Evolutionary conservation across 164 flowering plant species (phyloP).

Genomic region (Protea cynaroides): DNA sequence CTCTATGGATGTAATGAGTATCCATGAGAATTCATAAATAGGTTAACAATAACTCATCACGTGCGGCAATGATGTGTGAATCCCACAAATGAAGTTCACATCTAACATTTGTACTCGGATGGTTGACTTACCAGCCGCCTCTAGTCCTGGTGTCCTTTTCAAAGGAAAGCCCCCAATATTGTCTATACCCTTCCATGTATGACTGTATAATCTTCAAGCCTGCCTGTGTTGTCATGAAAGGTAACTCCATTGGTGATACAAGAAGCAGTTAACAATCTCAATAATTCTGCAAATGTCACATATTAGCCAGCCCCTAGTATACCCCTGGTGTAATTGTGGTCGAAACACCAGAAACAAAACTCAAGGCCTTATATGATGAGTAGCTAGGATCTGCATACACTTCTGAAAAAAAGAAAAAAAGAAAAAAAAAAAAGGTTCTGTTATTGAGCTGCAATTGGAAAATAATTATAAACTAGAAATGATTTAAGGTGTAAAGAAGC

Average conservation of each 20-base stretch:
- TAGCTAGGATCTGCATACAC: slow-evolving; percentile 90
- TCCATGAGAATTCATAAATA: too few species aligned
- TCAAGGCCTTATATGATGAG: slow-evolving; percentile 69
- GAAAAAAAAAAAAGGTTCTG: neutral
- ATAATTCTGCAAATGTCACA: neutral
- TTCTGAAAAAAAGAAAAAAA: slow-evolving; percentile 44
- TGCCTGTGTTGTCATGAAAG: slow-evolving; percentile 38
- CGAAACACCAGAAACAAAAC: slow-evolving; percentile 71
- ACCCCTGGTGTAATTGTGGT: slow-evolving; percentile 88
- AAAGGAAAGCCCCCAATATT: slow-evolving; percentile 90
- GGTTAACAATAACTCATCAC: too few species aligned
- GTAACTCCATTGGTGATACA: slow-evolving; percentile 1
- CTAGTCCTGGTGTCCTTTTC: slow-evolving; percentile 60
- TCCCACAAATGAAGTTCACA: too few species aligned
- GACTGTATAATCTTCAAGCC: slow-evolving; percentile 80
- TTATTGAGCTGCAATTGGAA: neutral
- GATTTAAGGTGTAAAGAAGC: neutral
- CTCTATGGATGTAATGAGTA: too few species aligned
- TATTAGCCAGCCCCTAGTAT: slow-evolving; percentile 5
- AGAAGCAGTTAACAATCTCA: neutral
- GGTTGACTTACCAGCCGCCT: slow-evolving; percentile 83
- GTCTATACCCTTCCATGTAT: slow-evolving; percentile 93
- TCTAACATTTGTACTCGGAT: neutral
- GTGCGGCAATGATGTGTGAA: too few species aligned
- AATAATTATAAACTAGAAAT: neutral